A percentile compares a stretch with the other conserved stretches of the same genome.
Conservation (phyloP, 1,284 basidiomycete species). For the Marasmius fiardii region DNA sequence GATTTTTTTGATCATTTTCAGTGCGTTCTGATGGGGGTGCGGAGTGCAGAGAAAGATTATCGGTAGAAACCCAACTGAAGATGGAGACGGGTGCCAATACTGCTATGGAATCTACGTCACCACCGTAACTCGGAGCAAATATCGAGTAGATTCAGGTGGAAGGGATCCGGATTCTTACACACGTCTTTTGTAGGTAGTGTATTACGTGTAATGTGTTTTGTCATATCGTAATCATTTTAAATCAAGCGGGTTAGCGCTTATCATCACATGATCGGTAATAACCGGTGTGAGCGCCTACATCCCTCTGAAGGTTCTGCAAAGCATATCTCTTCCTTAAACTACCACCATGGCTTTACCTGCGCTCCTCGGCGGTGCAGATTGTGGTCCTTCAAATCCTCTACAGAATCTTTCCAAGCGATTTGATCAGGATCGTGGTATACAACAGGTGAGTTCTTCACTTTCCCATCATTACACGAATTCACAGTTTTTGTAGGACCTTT, state of each 20-base stretch:
- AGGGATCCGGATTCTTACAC: no score
- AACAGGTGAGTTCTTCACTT: conserved; percentile 51
- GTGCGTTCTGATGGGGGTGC: conserved; percentile 81
- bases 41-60: conserved; percentile 54
- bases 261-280: neutral
- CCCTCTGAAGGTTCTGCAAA: neutral
- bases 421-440: conserved; percentile 72
- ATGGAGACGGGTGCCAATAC: neutral
- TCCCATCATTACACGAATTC: neutral
- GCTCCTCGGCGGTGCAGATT: conserved; percentile 71
- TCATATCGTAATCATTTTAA: neutral
- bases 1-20: conserved; percentile 29
- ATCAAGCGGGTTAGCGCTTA: neutral
- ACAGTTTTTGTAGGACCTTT: conserved; percentile 51
- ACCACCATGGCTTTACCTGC: conserved; percentile 67
- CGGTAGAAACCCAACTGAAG: conserved; percentile 14
- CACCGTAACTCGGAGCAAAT: neutral
- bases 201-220: neutral
- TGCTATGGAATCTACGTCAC: neutral
- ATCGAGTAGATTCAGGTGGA: no score
- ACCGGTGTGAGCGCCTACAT: neutral
- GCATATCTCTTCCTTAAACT: neutral
- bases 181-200: neutral
- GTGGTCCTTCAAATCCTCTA: conserved; percentile 80
- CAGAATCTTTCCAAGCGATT: conserved; percentile 75